A percentile compares a stretch with the other conserved stretches of the same genome.
phyloP scores from a whole-genome alignment of 2,329 filamentous ascomycete species.

The Penicillium paneum region DNA sequence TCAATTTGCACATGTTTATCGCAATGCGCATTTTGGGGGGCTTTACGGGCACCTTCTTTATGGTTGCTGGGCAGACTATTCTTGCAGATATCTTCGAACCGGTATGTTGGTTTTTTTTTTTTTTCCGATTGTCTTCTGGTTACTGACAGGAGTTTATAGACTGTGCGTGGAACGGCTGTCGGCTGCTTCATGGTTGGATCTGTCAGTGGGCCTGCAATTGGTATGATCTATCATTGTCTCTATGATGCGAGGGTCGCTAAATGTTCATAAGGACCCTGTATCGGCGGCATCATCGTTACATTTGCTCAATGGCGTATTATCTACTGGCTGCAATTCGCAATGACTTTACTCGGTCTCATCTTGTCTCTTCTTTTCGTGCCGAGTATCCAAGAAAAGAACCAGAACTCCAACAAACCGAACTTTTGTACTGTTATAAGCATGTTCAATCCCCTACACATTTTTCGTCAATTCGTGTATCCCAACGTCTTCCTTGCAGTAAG shows the following conservation, averaged over 20 bases:
- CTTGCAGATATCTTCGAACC: constrained; percentile 41
- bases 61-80: constrained; percentile 41
- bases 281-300: constrained; percentile 75
- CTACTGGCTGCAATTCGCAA: constrained; percentile 72
- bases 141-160: constrained; percentile 19
- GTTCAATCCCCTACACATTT: constrained; percentile 62
- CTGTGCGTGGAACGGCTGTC: constrained; percentile 43
- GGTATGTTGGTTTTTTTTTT: constrained; percentile 17
- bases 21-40: constrained; percentile 36
- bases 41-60: constrained; percentile 39
- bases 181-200: constrained; percentile 46
- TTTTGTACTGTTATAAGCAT: constrained; percentile 39
- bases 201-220: constrained; percentile 44
- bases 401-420: constrained; percentile 45
- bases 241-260: constrained; percentile 4
- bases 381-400: constrained; percentile 60
- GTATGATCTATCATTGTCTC: constrained; percentile 20
- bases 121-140: neutral
- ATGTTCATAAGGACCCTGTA: constrained; percentile 47
- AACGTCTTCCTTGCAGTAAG: constrained; percentile 61
- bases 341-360: constrained; percentile 59
- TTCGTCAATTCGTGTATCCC: constrained; percentile 63
- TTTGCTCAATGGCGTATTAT: constrained; percentile 71
- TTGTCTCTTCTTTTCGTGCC: constrained; percentile 65
- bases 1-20: constrained; percentile 36